Evolutionary conservation across 2,329 filamentous ascomycete species (phyloP).

Genomic region (Lithohypha guttulata): DNA sequence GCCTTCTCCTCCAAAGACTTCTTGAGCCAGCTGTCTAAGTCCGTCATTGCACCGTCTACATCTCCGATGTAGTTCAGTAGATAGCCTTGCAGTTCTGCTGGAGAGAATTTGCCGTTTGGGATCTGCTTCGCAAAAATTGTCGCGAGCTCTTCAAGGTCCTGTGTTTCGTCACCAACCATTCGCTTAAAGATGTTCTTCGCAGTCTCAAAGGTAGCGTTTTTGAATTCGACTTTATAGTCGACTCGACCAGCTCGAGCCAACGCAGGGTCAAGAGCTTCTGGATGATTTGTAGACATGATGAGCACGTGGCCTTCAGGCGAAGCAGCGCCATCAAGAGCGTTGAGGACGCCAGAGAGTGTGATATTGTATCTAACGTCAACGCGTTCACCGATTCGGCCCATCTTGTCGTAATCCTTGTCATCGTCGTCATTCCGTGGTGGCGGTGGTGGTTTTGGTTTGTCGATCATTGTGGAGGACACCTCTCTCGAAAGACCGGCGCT

Average conservation of each 20-base stretch:
- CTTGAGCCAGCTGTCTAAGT: too few relatives aligned
- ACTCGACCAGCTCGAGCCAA: slow-evolving; percentile 63
- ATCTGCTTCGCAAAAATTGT: not conserved
- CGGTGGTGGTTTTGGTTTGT: not conserved
- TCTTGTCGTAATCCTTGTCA: not conserved
- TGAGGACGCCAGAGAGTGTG: slow-evolving; percentile 67
- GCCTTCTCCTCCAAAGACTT: too few relatives aligned
- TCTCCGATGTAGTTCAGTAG: too few relatives aligned
- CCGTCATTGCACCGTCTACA: too few relatives aligned
- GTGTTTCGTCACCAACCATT: too few relatives aligned
- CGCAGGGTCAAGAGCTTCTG: slow-evolving; percentile 60
- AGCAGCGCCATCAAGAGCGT: slow-evolving; percentile 72
- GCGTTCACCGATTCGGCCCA: not conserved
- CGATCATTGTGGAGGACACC: not conserved
- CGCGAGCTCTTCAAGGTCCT: too few relatives aligned
- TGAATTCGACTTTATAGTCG: slow-evolving; percentile 49
- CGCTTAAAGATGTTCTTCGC: too few relatives aligned
- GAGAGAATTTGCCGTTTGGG: not conserved
- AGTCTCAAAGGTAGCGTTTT: too few relatives aligned
- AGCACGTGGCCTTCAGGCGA: slow-evolving; percentile 68
- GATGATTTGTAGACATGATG: slow-evolving; percentile 75
- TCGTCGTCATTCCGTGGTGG: not conserved
- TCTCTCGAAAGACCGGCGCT: slow-evolving; percentile 38
- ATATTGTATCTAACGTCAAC: slow-evolving; percentile 38
- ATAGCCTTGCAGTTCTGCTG: too few relatives aligned